Percentiles rank a stretch among this genome's conserved stretches.
Conservation (phyloP, 106 monocot genomes). For the Acanthochlamys bracteata region DNA sequence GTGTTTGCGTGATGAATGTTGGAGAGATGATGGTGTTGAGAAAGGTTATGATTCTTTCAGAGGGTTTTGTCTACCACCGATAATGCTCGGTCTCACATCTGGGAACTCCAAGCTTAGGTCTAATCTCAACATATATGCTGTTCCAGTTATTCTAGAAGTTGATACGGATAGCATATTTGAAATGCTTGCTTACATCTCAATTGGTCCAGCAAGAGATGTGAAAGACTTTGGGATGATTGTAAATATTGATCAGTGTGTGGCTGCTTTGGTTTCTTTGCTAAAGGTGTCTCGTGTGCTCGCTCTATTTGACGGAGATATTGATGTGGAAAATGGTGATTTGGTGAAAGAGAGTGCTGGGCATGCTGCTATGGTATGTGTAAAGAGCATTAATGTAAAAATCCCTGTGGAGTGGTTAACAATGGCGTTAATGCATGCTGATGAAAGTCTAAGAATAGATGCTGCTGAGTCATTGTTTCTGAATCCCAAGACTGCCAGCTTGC, state of each 20-base stretch:
- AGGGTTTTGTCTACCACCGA: conserved; percentile 51
- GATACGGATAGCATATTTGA: conserved; percentile 88
- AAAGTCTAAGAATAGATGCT: conserved; percentile 77
- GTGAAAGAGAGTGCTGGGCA: conserved; percentile 8
- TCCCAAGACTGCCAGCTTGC: conserved; percentile 92
- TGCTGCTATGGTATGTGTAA: conserved; percentile 54
- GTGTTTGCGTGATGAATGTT: conserved; percentile 82
- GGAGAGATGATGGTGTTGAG: conserved; percentile 76
- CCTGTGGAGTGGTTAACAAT: conserved; percentile 65
- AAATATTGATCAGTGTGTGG: conserved; percentile 62
- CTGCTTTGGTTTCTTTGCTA: conserved; percentile 80
- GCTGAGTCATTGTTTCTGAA: conserved; percentile 89
- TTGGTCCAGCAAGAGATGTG: conserved; percentile 45
- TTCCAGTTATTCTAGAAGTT: conserved; percentile 69
- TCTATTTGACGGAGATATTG: conserved; percentile 87
- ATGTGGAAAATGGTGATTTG: conserved; percentile 28
- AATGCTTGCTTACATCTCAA: conserved; percentile 71
- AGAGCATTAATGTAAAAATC: conserved; percentile 58
- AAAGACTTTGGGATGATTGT: conserved; percentile 21
- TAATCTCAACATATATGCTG: conserved; percentile 88
- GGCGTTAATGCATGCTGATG: conserved; percentile 78
- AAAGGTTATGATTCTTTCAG: conserved; percentile 71
- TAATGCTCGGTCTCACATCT: conserved; percentile 66
- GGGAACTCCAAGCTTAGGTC: conserved; percentile 81
- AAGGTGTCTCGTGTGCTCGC: conserved; percentile 84